Conservation (phyloP, 768 basidiomycete species). For the Phaeotremella fagi region DNA sequence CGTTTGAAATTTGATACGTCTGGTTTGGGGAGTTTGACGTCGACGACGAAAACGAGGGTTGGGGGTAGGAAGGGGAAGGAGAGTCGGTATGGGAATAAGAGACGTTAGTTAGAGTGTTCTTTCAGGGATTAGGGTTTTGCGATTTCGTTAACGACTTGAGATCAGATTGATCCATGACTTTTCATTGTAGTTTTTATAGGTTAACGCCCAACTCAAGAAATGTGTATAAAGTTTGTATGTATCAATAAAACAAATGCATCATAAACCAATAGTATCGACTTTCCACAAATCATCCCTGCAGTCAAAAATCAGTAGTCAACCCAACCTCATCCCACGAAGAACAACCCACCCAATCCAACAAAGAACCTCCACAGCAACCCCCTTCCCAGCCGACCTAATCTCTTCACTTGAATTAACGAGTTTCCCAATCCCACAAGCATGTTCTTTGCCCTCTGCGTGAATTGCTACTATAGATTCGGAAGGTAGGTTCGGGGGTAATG, state of each 20-base stretch:
- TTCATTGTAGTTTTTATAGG: not conserved
- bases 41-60: not conserved
- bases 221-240: too few species aligned
- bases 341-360: conserved; percentile 46
- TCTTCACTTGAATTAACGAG: conserved; percentile 80
- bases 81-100: not conserved
- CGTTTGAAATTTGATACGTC: not conserved
- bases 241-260: not conserved
- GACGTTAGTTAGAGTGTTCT: too few species aligned
- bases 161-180: not conserved
- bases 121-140: not conserved
- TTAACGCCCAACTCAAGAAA: too few species aligned
- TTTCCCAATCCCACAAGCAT: conserved; percentile 79
- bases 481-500: conserved; percentile 69
- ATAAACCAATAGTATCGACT: not conserved
- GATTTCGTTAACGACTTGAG: not conserved
- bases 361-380: conserved; percentile 80
- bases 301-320: not conserved
- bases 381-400: conserved; percentile 84
- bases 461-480: conserved; percentile 80
- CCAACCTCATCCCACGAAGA: not conserved
- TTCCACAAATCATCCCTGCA: conserved; percentile 6
- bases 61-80: conserved; percentile 1
- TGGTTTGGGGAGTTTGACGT: not conserved
- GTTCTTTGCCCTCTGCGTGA: conserved; percentile 91